Percentiles rank a stretch among this genome's conserved stretches.
Evolutionary conservation across 2,329 filamentous ascomycete genomes (phyloP).

Genomic region (Pseudopyricularia cyperi): DNA sequence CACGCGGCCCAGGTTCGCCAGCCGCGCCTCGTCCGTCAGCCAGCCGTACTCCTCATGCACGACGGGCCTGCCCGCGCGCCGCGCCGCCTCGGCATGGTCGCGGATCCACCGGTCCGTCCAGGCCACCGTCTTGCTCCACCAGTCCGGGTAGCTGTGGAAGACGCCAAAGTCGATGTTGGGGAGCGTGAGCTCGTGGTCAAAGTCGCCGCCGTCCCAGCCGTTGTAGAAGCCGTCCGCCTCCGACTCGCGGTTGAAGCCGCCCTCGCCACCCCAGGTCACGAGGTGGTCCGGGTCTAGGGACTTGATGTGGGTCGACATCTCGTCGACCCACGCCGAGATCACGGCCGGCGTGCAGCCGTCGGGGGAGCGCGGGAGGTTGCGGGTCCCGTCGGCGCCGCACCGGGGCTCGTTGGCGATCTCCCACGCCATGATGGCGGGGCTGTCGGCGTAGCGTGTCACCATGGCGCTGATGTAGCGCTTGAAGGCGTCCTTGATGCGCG

Average conservation of each 20-base stretch:
- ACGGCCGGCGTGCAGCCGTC: background rate
- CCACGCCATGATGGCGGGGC: conserved; percentile 38
- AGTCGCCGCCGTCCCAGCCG: conserved; percentile 3
- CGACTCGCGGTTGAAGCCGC: conserved; percentile 13
- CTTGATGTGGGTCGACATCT: conserved; percentile 8
- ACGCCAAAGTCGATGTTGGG: conserved; percentile 37
- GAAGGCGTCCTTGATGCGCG: conserved; percentile 3
- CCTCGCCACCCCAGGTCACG: conserved; percentile 52
- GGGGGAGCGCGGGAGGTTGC: conserved; percentile 2
- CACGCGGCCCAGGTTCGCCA: background rate
- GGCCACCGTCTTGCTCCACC: conserved; percentile 1
- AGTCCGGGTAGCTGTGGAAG: conserved; percentile 32
- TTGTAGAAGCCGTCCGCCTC: conserved; percentile 2
- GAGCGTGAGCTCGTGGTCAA: conserved; percentile 2
- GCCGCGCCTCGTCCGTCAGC: conserved; percentile 30
- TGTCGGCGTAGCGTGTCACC: conserved; percentile 32
- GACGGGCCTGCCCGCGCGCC: conserved; percentile 48
- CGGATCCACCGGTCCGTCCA: conserved; percentile 6
- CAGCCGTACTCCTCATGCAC: conserved; percentile 65
- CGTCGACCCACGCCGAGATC: conserved; percentile 1
- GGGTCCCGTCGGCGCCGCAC: conserved; percentile 21
- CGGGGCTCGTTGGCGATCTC: conserved; percentile 43
- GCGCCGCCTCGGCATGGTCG: conserved; percentile 6
- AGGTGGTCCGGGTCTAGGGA: conserved; percentile 27
- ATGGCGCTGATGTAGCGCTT: conserved; percentile 30